phyloP scores from a whole-genome alignment of 2,329 filamentous ascomycete genomes.

The Sordariomycetes sp. region DNA sequence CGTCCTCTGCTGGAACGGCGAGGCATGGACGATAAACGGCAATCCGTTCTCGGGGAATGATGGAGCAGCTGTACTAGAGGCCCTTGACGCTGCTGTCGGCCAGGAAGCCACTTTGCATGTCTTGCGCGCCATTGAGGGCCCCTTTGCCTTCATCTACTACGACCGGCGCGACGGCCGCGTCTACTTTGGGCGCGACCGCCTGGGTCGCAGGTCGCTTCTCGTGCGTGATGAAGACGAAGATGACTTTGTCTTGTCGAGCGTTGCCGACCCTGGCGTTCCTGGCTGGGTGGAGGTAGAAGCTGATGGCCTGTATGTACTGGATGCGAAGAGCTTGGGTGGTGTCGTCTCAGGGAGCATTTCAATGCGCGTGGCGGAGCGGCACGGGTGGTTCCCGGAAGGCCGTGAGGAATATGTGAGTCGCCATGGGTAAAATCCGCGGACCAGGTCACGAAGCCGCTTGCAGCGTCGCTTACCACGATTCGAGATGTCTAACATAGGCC shows the following conservation, averaged over 20 bases:
- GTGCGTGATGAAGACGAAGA: constrained; percentile 26
- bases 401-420: constrained; percentile 29
- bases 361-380: background rate
- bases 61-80: constrained; percentile 52
- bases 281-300: constrained; percentile 74
- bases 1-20: constrained; percentile 91
- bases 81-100: constrained; percentile 26
- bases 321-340: constrained; percentile 24
- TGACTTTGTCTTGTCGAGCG: constrained; percentile 53
- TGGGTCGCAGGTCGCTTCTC: constrained; percentile 77
- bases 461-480: background rate
- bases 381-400: constrained; percentile 6
- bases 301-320: constrained; percentile 63
- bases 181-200: constrained; percentile 75
- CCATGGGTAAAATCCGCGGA: background rate
- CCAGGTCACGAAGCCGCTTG: background rate
- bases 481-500: constrained; percentile 39
- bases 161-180: constrained; percentile 44
- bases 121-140: constrained; percentile 56
- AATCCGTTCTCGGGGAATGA: constrained; percentile 61
- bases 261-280: constrained; percentile 38
- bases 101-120: constrained; percentile 30
- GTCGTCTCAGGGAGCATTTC: constrained; percentile 2
- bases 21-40: constrained; percentile 68
- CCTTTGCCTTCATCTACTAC: constrained; percentile 81